Evolutionary conservation across 345 rosid species (phyloP).

Genomic region (Angophora floribunda): DNA sequence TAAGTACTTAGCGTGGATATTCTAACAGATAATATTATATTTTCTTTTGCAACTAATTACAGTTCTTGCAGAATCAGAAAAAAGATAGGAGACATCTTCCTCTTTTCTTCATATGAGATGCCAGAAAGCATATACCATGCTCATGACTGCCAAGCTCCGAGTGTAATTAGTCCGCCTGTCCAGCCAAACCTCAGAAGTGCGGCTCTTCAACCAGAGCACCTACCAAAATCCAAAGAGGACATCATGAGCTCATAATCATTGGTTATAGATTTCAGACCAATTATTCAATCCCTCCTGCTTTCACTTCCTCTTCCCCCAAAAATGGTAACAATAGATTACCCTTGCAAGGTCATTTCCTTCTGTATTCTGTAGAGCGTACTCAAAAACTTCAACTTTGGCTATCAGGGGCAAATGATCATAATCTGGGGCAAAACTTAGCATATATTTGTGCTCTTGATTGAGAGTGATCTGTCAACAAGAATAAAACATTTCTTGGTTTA

Average conservation of each 20-base stretch:
- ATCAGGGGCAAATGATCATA: conserved; percentile 90
- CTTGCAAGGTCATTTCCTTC: conserved; percentile 93
- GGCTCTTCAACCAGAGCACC: conserved; percentile 99
- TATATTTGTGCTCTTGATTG: conserved; percentile 87
- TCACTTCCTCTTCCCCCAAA: background rate
- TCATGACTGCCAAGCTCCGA: conserved; percentile 98
- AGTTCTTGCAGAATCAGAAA: background rate
- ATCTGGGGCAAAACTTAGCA: conserved; percentile 91
- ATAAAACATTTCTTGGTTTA: background rate
- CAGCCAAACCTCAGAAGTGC: conserved; percentile 95
- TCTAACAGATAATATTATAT: background rate
- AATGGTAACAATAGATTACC: conserved; percentile 24
- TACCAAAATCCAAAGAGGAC: conserved; percentile 13
- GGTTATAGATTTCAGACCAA: background rate
- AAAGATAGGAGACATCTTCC: background rate
- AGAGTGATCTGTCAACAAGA: conserved; percentile 59
- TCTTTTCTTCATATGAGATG: background rate
- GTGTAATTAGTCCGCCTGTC: conserved; percentile 99
- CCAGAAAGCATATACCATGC: conserved; percentile 69
- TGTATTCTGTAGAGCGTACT: conserved; percentile 77
- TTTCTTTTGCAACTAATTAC: background rate
- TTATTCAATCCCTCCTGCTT: background rate
- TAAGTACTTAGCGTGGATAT: background rate
- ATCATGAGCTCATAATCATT: background rate
- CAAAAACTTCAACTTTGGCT: conserved; percentile 91